Base-by-base conservation (phyloP, 2,329 filamentous ascomycete species). In the Penicillium sp. region DNA sequence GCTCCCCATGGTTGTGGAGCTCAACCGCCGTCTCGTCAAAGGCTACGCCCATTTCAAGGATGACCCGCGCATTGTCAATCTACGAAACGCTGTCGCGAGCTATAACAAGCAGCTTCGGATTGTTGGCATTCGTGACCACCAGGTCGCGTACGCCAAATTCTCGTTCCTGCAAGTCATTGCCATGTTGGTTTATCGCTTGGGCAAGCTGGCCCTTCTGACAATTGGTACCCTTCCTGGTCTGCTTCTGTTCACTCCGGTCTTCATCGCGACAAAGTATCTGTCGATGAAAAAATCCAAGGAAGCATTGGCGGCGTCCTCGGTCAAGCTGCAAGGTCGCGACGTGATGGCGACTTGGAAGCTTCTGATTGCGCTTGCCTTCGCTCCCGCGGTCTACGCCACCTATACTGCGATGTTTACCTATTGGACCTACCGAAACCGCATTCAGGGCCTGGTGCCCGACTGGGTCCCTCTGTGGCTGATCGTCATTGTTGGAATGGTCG, bases 291-390 rank as follows among this genome's bases (percentile, higher is more conserved):
- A 95, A 71, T 88, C 89, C 8, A 83, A 82, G 62, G 85, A 90
- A 68, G 90, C 90, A 2, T 76, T 95, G 49, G 89, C 88, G 12
- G 88, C 85, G 11, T 94, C 88, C 5, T 86, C 85, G 1, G 90
- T 95, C 66, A 95, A 95, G 71, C 82, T 95, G 48, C 84, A 90
- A 64, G 90, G 87, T 24, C 82, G 84, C 50, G 90, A 95, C 66
- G 90, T 95, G 46, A 90, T 95, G 77, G 88, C 89, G 0, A 95
- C 90, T 0, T 95, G 90, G 90, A 95, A 95, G 69, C 80, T 95
- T 13, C 78, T 95, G 32, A 88, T 95, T n/a, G 84, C 89, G 7
- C 77, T 94, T 66, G 88, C 86, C 1, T 80, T 95, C 49, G 86
- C 89, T 1, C 90, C 90, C 0, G 78, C 86, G 12, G 76, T 95